phyloP scores from a whole-genome alignment of 2,329 filamentous ascomycete genomes.

The Chaetomium olivaceum region DNA sequence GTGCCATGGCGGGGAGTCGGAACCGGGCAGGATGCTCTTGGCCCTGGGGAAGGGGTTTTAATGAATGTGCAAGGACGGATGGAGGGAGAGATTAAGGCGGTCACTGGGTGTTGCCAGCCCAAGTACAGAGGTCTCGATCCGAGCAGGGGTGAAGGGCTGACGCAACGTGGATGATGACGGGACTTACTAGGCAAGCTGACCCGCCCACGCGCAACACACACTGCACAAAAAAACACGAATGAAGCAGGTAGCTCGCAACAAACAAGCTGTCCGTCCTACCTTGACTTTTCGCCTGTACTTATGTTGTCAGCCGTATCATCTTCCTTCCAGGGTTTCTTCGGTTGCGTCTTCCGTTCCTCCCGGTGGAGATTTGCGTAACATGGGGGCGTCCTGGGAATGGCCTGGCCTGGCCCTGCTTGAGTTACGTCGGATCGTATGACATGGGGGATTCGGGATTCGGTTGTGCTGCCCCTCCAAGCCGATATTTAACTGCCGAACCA shows the following conservation, averaged over 20 bases:
- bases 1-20: conserved; percentile 1
- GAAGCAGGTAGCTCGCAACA: not conserved
- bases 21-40: conserved; percentile 1
- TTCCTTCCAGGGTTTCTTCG: not conserved
- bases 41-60: not conserved
- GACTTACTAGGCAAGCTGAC: not conserved
- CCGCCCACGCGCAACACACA: not conserved
- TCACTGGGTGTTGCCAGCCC: not conserved
- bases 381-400: not conserved
- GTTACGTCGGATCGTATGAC: conserved; percentile 1
- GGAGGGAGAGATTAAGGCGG: not conserved
- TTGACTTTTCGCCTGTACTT: not conserved
- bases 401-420: not conserved
- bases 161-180: not conserved
- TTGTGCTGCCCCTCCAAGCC: not conserved
- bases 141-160: not conserved
- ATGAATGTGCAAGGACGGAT: conserved; percentile 4
- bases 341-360: not conserved
- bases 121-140: not conserved
- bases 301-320: not conserved
- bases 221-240: not conserved
- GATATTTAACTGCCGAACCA: too few relatives aligned
- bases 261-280: not conserved
- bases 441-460: not conserved
- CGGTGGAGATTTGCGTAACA: conserved; percentile 3